A percentile compares a stretch with the other conserved stretches of the same genome.
Conservation (phyloP, 192 early-diverging fungal genomes). For the Backusella luteola region DNA sequence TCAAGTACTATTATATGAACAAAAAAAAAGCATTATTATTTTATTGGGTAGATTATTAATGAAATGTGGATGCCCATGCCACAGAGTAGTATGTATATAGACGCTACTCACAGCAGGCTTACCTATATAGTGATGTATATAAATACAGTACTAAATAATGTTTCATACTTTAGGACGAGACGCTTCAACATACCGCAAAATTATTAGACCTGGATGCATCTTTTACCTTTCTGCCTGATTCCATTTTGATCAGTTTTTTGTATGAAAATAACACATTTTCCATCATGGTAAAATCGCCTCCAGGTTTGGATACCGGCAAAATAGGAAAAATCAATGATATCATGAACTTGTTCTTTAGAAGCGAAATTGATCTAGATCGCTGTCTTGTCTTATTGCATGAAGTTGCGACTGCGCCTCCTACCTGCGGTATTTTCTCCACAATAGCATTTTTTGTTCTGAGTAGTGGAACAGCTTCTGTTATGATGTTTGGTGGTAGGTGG, state of each 20-base stretch:
- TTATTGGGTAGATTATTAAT: constrained; percentile 43
- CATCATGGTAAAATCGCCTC: constrained; percentile 55
- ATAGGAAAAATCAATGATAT: constrained; percentile 59
- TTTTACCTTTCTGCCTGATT: constrained; percentile 65
- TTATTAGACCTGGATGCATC: constrained; percentile 59
- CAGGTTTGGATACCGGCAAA: constrained; percentile 72
- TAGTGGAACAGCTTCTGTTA: constrained; percentile 54
- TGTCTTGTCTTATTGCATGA: constrained; percentile 52
- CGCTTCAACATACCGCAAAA: constrained; percentile 43
- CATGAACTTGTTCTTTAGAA: constrained; percentile 52
- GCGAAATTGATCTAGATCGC: constrained; percentile 49
- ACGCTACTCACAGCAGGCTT: background rate
- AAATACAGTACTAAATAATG: background rate
- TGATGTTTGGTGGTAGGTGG: constrained; percentile 66
- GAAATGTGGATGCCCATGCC: constrained; percentile 46
- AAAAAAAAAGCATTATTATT: constrained; percentile 42
- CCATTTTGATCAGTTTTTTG: constrained; percentile 70
- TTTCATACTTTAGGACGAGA: constrained; percentile 34
- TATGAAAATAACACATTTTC: constrained; percentile 65
- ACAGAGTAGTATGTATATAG: constrained; percentile 39
- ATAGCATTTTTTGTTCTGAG: constrained; percentile 45
- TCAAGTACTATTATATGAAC: background rate
- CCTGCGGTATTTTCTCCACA: constrained; percentile 55
- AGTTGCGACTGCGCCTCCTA: constrained; percentile 56
- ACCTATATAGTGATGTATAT: background rate